Evolutionary conservation across 2,329 filamentous ascomycete genomes (phyloP).

Genomic region (Beauveria rudraprayagi): DNA sequence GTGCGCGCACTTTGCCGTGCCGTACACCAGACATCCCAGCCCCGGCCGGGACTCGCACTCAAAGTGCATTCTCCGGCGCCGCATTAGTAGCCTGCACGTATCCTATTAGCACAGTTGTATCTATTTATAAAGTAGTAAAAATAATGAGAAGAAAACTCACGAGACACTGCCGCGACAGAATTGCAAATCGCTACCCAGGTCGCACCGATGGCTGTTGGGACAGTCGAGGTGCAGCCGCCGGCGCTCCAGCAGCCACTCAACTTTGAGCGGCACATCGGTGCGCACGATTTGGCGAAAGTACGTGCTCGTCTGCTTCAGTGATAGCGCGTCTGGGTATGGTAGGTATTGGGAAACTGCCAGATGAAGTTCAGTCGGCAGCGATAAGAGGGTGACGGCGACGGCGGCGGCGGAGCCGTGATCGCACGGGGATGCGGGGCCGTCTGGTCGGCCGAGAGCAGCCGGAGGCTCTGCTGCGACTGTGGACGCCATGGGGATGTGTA

Average conservation of each 20-base stretch:
- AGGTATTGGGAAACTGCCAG: slow-evolving; percentile 52
- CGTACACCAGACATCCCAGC: slow-evolving; percentile 47
- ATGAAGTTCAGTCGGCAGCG: slow-evolving; percentile 60
- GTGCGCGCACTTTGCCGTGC: slow-evolving; percentile 40
- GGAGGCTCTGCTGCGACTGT: background rate
- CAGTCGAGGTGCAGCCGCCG: slow-evolving; percentile 56
- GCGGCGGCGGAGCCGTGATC: background rate
- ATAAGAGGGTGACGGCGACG: slow-evolving; percentile 27
- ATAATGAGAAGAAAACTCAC: slow-evolving; percentile 28
- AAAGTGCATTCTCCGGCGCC: slow-evolving; percentile 48
- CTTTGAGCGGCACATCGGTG: slow-evolving; percentile 57
- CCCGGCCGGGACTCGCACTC: slow-evolving; percentile 53
- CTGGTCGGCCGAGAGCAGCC: background rate
- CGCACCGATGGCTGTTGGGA: slow-evolving; percentile 49
- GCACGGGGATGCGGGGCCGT: background rate
- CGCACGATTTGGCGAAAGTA: slow-evolving; percentile 58
- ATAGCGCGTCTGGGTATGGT: slow-evolving; percentile 62
- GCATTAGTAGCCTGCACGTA: slow-evolving; percentile 44
- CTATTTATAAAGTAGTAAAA: too few relatives aligned
- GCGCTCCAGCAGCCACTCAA: slow-evolving; percentile 61
- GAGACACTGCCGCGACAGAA: slow-evolving; percentile 54
- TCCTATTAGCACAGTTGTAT: background rate
- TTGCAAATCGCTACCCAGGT: slow-evolving; percentile 49
- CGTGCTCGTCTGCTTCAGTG: slow-evolving; percentile 57
- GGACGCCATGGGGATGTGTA: too few relatives aligned